Percentiles rank a stretch among this genome's conserved stretches.
These are phyloP conservation scores for Phaeodactylum tricornutum DNA, from an alignment of 108 stramenopile genomes.

Conservation along the genomic window DNA sequence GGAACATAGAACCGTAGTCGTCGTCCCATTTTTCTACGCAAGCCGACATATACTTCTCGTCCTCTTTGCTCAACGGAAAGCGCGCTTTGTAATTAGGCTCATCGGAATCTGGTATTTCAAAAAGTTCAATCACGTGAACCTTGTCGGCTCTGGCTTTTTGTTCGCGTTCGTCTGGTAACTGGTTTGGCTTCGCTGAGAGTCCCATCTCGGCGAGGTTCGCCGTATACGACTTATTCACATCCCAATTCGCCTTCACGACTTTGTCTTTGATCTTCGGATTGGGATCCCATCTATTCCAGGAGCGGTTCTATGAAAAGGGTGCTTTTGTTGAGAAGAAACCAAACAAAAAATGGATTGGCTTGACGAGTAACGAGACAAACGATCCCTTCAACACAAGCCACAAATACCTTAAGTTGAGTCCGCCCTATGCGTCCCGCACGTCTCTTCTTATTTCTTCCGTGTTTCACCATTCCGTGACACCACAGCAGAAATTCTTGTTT, in stretches of 20 bases:
- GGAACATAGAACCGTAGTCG: slow-evolving; percentile 56
- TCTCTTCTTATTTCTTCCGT: slow-evolving; percentile 67
- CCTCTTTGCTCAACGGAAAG: slow-evolving; percentile 43
- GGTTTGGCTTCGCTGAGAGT: slow-evolving; percentile 39
- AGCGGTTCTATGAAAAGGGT: slow-evolving; percentile 24
- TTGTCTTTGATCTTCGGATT: slow-evolving; percentile 44
- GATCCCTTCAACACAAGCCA: not conserved
- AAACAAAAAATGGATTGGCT: not conserved
- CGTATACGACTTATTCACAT: slow-evolving; percentile 48
- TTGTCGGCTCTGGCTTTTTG: slow-evolving; percentile 13
- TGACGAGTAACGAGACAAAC: not conserved
- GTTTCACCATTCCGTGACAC: slow-evolving; percentile 74
- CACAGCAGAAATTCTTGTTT: too few species aligned
- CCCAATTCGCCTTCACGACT: slow-evolving; percentile 45
- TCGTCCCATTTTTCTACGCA: slow-evolving; percentile 65
- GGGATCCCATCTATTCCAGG: slow-evolving; percentile 47
- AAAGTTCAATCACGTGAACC: slow-evolving; percentile 51
- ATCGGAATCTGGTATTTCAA: slow-evolving; percentile 77
- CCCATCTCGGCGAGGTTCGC: slow-evolving; percentile 58
- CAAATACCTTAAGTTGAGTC: slow-evolving; percentile 58
- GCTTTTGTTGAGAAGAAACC: slow-evolving; percentile 5
- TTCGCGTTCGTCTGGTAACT: slow-evolving; percentile 4
- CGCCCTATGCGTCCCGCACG: slow-evolving; percentile 55
- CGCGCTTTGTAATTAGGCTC: slow-evolving; percentile 15
- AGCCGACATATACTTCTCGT: slow-evolving; percentile 68